Conservation (phyloP, 805 yeast species). For the Brettanomyces sp. region DNA sequence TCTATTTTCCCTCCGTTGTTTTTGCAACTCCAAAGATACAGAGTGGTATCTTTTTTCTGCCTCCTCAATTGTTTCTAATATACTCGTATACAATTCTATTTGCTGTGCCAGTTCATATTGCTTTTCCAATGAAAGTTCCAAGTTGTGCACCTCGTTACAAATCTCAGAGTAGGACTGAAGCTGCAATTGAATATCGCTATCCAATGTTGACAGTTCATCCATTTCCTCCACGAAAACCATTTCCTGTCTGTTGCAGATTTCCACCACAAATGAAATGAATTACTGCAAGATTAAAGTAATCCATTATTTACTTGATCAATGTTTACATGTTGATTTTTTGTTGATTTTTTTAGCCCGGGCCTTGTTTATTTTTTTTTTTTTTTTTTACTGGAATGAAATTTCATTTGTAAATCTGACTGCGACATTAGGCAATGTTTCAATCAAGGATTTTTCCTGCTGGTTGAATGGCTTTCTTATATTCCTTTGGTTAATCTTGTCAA, state of each 20-base stretch:
- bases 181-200: background rate
- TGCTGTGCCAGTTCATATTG: background rate
- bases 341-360: no score
- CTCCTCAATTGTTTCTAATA: background rate
- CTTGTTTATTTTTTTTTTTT: no score
- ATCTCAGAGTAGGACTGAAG: background rate
- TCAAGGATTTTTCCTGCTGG: no score
- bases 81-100: background rate
- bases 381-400: no score
- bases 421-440: no score
- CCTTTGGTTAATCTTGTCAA: no score
- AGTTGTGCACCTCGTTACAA: background rate
- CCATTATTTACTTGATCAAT: no score
- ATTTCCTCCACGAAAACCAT: background rate
- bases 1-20: background rate
- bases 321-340: no score
- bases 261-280: no score
- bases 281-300: no score
- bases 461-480: no score
- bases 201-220: background rate
- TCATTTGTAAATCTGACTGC: no score
- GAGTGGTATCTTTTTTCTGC: slow-evolving; percentile 1
- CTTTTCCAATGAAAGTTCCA: background rate
- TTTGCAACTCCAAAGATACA: background rate
- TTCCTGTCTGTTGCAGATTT: background rate